phyloP scores from a whole-genome alignment of 352 stramenopile genomes.

The Phytopythium oedochilum region DNA sequence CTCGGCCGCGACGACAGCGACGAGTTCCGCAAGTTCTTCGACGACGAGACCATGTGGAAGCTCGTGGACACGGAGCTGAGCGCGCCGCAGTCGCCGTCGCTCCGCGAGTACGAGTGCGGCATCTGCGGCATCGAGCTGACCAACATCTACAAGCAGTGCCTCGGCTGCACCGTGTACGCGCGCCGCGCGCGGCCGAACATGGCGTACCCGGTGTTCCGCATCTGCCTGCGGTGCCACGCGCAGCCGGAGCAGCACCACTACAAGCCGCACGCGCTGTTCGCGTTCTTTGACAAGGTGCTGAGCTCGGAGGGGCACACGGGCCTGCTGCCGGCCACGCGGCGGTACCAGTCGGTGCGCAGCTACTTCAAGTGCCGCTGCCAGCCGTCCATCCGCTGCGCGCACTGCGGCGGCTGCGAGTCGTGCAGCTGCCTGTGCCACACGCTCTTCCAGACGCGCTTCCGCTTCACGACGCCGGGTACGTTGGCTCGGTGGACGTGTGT shows the following conservation, averaged over 20 bases:
- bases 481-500: background rate
- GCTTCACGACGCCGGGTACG: slow-evolving; percentile 66
- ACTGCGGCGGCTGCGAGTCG: slow-evolving; percentile 77
- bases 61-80: slow-evolving; percentile 53
- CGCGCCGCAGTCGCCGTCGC: slow-evolving; percentile 19
- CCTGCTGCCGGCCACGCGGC: slow-evolving; percentile 47
- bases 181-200: slow-evolving; percentile 55
- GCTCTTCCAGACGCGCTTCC: slow-evolving; percentile 84
- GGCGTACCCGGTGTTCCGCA: slow-evolving; percentile 56
- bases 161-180: slow-evolving; percentile 70
- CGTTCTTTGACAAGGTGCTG: slow-evolving; percentile 62
- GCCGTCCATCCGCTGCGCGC: slow-evolving; percentile 46
- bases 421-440: slow-evolving; percentile 83
- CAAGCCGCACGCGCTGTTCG: slow-evolving; percentile 50
- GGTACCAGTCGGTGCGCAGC: slow-evolving; percentile 57
- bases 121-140: slow-evolving; percentile 74
- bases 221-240: slow-evolving; percentile 67
- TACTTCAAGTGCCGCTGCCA: slow-evolving; percentile 74
- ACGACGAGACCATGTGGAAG: slow-evolving; percentile 72
- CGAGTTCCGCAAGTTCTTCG: slow-evolving; percentile 68
- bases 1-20: slow-evolving; percentile 66
- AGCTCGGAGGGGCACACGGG: slow-evolving; percentile 77
- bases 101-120: slow-evolving; percentile 51
- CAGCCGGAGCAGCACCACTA: slow-evolving; percentile 74
- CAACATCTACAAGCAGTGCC: slow-evolving; percentile 84